phyloP scores from a whole-genome alignment of 73 alveolate genomes.

The Tetrahymena elliotti region DNA sequence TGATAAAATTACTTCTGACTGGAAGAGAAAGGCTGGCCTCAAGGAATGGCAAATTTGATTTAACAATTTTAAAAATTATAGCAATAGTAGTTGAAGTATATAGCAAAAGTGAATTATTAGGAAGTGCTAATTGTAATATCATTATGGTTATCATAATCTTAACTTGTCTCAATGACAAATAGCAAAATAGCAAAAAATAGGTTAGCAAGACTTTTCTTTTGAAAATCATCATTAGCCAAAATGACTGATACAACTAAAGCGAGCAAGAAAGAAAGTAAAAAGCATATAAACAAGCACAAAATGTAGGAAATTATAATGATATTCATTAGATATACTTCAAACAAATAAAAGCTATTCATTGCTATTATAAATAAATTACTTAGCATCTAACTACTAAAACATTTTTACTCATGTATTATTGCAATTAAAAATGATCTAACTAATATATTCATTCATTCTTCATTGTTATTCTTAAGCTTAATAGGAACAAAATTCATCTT shows the following conservation, averaged over 20 bases:
- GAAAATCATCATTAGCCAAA: neutral
- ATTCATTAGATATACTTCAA: neutral
- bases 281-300: too few species aligned
- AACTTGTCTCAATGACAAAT: neutral
- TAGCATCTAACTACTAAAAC: neutral
- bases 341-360: neutral
- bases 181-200: neutral
- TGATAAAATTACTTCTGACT: slow-evolving; percentile 7
- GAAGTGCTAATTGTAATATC: neutral
- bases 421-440: neutral
- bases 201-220: neutral
- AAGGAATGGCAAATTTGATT: slow-evolving; percentile 50
- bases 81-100: slow-evolving; percentile 10
- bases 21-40: slow-evolving; percentile 37
- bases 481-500: neutral
- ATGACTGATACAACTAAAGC: neutral
- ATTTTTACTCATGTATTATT: neutral
- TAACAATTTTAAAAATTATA: neutral
- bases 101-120: neutral
- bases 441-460: neutral
- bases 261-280: too few species aligned
- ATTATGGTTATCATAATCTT: neutral
- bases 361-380: neutral
- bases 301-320: neutral
- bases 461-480: neutral